Evolutionary conservation across 441 rosid genomes (phyloP), one percentile per base, ranked within the genome.

Genomic region (Mallotus japonicus): DNA sequence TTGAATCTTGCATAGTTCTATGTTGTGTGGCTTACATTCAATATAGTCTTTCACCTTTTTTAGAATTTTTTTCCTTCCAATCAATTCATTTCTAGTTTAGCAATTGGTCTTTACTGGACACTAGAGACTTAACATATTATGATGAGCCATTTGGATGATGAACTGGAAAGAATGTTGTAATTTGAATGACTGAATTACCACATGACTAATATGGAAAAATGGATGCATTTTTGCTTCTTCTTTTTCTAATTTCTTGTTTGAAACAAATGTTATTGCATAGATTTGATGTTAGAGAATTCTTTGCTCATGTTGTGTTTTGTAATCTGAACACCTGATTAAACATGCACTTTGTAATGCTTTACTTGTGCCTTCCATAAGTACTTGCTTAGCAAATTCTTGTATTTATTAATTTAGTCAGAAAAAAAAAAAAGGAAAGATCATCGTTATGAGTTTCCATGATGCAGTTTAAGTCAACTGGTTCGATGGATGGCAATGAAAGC

Each of bases 401-500:
- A 1, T 44, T 44, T 1, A 44, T 7, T 8, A 44, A 8, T 44
- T 44, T 44, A 1, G 49, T 44, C 9, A 10, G 12, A 14, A 14
- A 14, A 50, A 11, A 3, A 14, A 3, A 50, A 13, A 50, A 11
- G 24, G 37, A 68, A 42, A 71, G 24, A 70, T 77, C 65, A 50
- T 56, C 66, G 28, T 54, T 62, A 5, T 76, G 67, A 72, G 51
- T 59, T 67, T 77, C 53, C 2, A 37, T 60, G 56, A 53, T 86
- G 72, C 79, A 95, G 99, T 85, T 85, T 92, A 83, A 92, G 99
- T 80, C 97, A 95, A 72, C 71, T 95, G 72, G 95, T 87, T 74
- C 86, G 89, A 20, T 95, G 99, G 97, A 75, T 92, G 87, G 99
- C 96, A 70, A 59, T 76, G 68, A 95, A 92, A 87, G 99, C 99